Evolutionary conservation across 1,139 yeast species (phyloP).

Genomic region (Saccharomyces hybrid): DNA sequence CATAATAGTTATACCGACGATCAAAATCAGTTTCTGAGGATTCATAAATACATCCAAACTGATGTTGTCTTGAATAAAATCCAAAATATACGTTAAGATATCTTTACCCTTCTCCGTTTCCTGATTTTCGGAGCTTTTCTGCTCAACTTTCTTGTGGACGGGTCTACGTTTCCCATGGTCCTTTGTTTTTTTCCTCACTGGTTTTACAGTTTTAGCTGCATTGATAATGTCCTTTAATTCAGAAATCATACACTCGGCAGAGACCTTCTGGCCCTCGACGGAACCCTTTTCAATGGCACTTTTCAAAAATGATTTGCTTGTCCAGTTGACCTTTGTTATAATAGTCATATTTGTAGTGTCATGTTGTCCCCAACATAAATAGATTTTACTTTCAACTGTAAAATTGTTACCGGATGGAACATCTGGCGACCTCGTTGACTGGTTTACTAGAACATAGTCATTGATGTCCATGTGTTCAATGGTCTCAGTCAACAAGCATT

Average conservation of each 20-base stretch:
- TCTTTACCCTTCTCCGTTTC: not conserved
- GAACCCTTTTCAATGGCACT: constrained; percentile 90
- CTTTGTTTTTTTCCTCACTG: not conserved
- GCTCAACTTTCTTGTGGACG: not conserved
- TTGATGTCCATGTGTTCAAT: constrained; percentile 57
- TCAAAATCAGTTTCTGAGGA: not conserved
- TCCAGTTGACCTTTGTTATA: constrained; percentile 74
- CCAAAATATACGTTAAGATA: not conserved
- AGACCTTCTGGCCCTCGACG: constrained; percentile 81
- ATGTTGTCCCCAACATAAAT: constrained; percentile 68
- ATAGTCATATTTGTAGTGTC: constrained; percentile 59
- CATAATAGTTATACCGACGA: not conserved
- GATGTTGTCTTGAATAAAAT: not conserved
- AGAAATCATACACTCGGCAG: constrained; percentile 50
- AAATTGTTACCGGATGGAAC: constrained; percentile 91
- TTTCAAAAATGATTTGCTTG: constrained; percentile 85
- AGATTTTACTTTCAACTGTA: constrained; percentile 59
- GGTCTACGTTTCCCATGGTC: not conserved
- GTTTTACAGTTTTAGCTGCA: constrained; percentile 28
- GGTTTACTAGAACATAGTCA: constrained; percentile 50
- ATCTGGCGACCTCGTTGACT: constrained; percentile 77
- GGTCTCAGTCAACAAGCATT: constrained; percentile 68
- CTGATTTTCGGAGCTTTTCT: not conserved
- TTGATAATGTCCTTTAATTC: constrained; percentile 47
- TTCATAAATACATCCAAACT: not conserved